These are phyloP conservation scores for Gossypium lobatum DNA, from an alignment of 441 rosid species.

Conservation along the genomic window DNA sequence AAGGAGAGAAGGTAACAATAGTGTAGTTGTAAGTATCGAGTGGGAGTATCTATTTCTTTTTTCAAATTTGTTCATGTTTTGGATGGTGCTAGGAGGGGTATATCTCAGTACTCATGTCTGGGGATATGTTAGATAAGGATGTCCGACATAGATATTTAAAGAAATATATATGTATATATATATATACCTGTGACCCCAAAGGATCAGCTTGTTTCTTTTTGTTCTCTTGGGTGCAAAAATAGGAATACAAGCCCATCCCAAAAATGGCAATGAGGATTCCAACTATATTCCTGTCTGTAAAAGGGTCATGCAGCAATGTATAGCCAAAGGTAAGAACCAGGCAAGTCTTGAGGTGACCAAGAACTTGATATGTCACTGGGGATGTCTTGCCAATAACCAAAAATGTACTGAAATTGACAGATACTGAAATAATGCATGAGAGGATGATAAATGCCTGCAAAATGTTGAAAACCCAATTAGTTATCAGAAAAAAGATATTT, in stretches of 20 bases:
- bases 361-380: slow-evolving; percentile 96
- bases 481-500: not conserved
- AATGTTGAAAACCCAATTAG: not conserved
- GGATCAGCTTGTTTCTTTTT: slow-evolving; percentile 66
- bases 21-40: too few species aligned
- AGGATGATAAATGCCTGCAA: slow-evolving; percentile 77
- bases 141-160: not conserved
- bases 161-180: not conserved
- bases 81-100: not conserved
- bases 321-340: slow-evolving; percentile 86
- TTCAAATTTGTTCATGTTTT: not conserved
- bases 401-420: slow-evolving; percentile 95
- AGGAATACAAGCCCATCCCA: slow-evolving; percentile 92
- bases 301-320: slow-evolving; percentile 83
- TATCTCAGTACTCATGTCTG: not conserved
- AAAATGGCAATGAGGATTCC: slow-evolving; percentile 80
- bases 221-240: slow-evolving; percentile 72
- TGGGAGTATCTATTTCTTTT: too few species aligned
- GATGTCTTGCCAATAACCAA: slow-evolving; percentile 97
- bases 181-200: slow-evolving; percentile 41
- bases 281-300: slow-evolving; percentile 68
- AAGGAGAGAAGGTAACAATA: not conserved
- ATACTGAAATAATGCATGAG: slow-evolving; percentile 83
- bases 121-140: not conserved
- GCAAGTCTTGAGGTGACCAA: slow-evolving; percentile 95